Conservation (phyloP, 805 yeast species). For the Cyberlindnera samutprakarnensis region DNA sequence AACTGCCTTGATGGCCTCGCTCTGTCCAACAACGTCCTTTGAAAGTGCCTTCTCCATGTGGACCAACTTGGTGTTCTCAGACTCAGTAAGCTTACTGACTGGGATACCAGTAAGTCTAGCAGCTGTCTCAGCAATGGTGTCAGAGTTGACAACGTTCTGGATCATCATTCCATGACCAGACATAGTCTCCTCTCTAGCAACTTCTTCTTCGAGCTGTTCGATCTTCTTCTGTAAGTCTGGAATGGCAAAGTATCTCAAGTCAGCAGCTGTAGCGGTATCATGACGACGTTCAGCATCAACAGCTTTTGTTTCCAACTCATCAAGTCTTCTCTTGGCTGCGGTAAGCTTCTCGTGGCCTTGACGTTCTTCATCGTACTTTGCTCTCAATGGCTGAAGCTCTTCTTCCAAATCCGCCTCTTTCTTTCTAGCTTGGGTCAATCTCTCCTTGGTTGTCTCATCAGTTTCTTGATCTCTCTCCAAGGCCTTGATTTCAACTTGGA, state of each 20-base stretch:
- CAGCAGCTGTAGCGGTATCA: slow-evolving; percentile 92
- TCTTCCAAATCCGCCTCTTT: slow-evolving; percentile 81
- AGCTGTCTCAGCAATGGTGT: slow-evolving; percentile 93
- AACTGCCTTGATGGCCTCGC: slow-evolving; percentile 93
- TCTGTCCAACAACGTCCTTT: slow-evolving; percentile 85
- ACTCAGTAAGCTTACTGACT: slow-evolving; percentile 87
- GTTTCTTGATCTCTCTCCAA: slow-evolving; percentile 93
- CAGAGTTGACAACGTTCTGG: slow-evolving; percentile 86
- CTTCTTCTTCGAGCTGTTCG: slow-evolving; percentile 63
- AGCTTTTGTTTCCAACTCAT: slow-evolving; percentile 89
- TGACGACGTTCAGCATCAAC: slow-evolving; percentile 95
- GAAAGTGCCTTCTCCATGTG: slow-evolving; percentile 88
- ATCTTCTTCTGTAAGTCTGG: slow-evolving; percentile 83
- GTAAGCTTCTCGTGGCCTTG: slow-evolving; percentile 89
- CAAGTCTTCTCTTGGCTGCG: slow-evolving; percentile 80
- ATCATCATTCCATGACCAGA: slow-evolving; percentile 59
- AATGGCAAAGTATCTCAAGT: slow-evolving; percentile 92
- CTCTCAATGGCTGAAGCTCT: slow-evolving; percentile 76
- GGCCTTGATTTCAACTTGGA: slow-evolving; percentile 95
- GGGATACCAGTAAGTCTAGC: slow-evolving; percentile 97
- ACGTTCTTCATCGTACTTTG: slow-evolving; percentile 78
- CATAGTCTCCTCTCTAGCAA: slow-evolving; percentile 66
- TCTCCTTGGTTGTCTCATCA: slow-evolving; percentile 73
- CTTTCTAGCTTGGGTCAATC: slow-evolving; percentile 71
- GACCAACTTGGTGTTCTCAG: slow-evolving; percentile 89